Evolutionary conservation across 75 land plant genomes (phyloP), one percentile per base, ranked within the genome.

Genomic region (Pinus taeda): DNA sequence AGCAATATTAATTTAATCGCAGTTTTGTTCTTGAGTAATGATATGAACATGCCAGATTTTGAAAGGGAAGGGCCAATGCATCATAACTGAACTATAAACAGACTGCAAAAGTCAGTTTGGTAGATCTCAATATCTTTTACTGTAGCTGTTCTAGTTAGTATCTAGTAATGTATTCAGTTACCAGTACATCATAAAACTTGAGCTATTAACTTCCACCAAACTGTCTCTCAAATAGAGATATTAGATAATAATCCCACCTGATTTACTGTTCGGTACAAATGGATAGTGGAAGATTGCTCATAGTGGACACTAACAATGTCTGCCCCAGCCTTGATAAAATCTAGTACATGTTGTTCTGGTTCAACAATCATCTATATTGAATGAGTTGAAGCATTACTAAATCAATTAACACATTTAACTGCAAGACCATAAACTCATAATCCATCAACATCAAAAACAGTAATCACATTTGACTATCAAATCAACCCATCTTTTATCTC

Each of bases 311-410:
- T 92, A 59, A 96, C 92, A 73, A 96, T 96, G 75, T 96, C 99
- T 21, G 99, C 99, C 56, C 99, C 99, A 72, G 99, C 99, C 82
- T 96, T 96, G 60, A 94, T 81, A 81, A 96, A 96, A 79, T 96
- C 99, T 59, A 94, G 90, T 3, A 96, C 95, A 74, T 97, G 83
- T 76, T 92, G 93, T 57, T 96, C 99, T 1, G 99, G 99, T 80
- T 96, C 99, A 8, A 96, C 99, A 85, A 96, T 96, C 99, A 96
- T 96, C 99, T 96, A 80, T 71, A 72, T 20, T 73, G 13, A 57
- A 80, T 59, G 45, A 21, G 26, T 9, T 18, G 18, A 12, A 53
- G 57, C 39, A n/a, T 15, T 39, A 71, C n/a, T 42, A 30, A 76
- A 74, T n/a, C 64, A 77, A 33, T 77, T 36, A 74, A 65, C 42